Evolutionary conservation across 2,329 filamentous ascomycete genomes (phyloP), one percentile per base, ranked within the genome.

Genomic region (Cryphonectria naterciae): DNA sequence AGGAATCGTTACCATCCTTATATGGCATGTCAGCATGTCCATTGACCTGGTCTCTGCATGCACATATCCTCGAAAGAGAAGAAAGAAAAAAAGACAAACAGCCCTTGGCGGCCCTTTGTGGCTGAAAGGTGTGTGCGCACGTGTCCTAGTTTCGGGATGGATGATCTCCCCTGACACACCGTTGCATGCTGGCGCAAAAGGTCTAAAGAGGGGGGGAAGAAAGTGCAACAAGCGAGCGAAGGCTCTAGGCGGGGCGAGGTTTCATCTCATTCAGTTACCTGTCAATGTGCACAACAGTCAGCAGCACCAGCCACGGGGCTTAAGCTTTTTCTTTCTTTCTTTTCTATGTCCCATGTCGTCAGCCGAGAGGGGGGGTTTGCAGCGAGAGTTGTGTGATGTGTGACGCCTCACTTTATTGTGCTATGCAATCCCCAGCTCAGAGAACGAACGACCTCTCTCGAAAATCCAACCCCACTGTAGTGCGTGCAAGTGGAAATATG

Each of bases 81-180:
- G 32, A 32, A 32, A 32, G 32, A 32, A 39, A 13, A 41, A 25
- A 60, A 28, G 41, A 35, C 4, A 13, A 8, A n/a, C 43, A 39
- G 13, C 52, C 60, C 41, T 56, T 72, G 70, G 54, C 70, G 68
- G 68, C 37, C 54, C 56, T 54, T 49, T n/a, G 70, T 72, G 70
- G 70, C 70, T 68, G 63, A 49, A 49, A 22, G 43, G 41, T 17
- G 15, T 32, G 32, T 39, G 35, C 35, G 52, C 65, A 49, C 54
- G 60, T 52, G 39, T 43, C 52, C n/a, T 67, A 11, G 49, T 67
- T 60, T 58, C 49, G 65, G 65, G 52, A 43, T 43, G 37, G 64
- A 46, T 60, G 37, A 52, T 60, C 37, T 41, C 65, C 65, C 35
- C 52, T 46, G 52, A 67, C 52, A 67, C 28, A 56, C 49, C 49